A percentile compares a stretch with the other conserved stretches of the same genome.
These are phyloP conservation scores for Rhododendron ferrugineum DNA, from an alignment of 148 eudicot genomes.

Conservation along the genomic window DNA sequence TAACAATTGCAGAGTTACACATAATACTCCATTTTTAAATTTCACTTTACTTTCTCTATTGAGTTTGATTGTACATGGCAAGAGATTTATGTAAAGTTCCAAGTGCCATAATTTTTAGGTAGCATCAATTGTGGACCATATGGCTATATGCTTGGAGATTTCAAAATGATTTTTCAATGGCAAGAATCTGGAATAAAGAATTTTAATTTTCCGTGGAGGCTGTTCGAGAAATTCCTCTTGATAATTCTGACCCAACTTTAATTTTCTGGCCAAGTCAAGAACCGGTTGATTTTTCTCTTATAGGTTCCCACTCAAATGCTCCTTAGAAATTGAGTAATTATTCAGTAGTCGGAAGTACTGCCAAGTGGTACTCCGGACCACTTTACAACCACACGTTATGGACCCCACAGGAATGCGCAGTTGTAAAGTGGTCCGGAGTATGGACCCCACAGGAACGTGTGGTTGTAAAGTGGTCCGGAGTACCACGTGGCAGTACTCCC, in stretches of 20 bases:
- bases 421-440: too few species aligned
- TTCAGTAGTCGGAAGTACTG: too few species aligned
- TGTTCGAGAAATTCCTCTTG: background rate
- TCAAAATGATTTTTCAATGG: background rate
- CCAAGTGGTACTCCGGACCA: too few species aligned
- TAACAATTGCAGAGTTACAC: background rate
- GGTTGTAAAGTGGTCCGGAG: too few species aligned
- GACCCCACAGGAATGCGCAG: too few species aligned
- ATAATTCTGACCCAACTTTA: background rate
- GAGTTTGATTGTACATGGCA: background rate
- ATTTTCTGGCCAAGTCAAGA: background rate
- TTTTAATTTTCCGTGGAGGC: background rate
- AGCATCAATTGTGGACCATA: background rate
- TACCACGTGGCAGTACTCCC: too few species aligned
- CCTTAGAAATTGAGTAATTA: background rate
- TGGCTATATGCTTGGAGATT: background rate
- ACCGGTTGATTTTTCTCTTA: background rate
- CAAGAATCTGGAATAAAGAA: background rate
- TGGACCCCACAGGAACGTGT: too few species aligned
- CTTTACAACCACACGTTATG: too few species aligned
- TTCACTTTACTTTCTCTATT: background rate
- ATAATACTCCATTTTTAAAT: background rate
- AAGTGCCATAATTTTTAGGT: background rate
- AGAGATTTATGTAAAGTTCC: background rate
- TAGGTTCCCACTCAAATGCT: background rate